These are phyloP conservation scores for Lactarius evosmus DNA, from an alignment of 768 basidiomycete genomes.

Conservation along the genomic window DNA sequence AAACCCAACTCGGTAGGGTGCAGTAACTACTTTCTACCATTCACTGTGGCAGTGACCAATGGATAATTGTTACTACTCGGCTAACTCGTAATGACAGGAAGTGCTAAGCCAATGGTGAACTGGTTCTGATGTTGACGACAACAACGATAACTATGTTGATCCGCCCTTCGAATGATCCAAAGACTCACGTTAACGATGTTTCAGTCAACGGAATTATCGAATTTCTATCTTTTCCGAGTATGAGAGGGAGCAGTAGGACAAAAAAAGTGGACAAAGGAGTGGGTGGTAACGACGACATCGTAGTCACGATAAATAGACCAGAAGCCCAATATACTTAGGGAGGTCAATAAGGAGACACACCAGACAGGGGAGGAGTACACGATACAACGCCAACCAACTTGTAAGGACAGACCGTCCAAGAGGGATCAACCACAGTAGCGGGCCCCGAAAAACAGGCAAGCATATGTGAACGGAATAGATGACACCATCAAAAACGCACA, in stretches of 20 bases:
- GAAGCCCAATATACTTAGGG: background rate
- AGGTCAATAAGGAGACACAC: slow-evolving; percentile 7
- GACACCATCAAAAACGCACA: slow-evolving; percentile 1
- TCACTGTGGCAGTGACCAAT: background rate
- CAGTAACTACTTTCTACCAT: no score
- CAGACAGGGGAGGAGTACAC: slow-evolving; percentile 14
- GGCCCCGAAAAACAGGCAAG: slow-evolving; percentile 9
- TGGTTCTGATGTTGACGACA: background rate
- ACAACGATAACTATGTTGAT: background rate
- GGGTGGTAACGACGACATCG: slow-evolving; percentile 1
- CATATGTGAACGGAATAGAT: slow-evolving; percentile 10
- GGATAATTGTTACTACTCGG: background rate
- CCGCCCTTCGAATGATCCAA: background rate
- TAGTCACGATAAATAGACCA: slow-evolving; percentile 18
- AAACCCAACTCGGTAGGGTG: no score
- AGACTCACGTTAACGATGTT: background rate
- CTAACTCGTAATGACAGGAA: background rate
- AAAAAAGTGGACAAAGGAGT: slow-evolving; percentile 4
- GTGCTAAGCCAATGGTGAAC: background rate
- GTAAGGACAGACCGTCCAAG: slow-evolving; percentile 19
- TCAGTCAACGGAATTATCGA: slow-evolving; percentile 10
- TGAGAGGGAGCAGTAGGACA: background rate
- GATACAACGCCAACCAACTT: slow-evolving; percentile 24
- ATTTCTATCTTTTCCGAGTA: slow-evolving; percentile 14
- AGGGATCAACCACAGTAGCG: slow-evolving; percentile 9